Evolutionary conservation across 352 stramenopile species (phyloP).

Genomic region (Phytopythium oedochilum): DNA sequence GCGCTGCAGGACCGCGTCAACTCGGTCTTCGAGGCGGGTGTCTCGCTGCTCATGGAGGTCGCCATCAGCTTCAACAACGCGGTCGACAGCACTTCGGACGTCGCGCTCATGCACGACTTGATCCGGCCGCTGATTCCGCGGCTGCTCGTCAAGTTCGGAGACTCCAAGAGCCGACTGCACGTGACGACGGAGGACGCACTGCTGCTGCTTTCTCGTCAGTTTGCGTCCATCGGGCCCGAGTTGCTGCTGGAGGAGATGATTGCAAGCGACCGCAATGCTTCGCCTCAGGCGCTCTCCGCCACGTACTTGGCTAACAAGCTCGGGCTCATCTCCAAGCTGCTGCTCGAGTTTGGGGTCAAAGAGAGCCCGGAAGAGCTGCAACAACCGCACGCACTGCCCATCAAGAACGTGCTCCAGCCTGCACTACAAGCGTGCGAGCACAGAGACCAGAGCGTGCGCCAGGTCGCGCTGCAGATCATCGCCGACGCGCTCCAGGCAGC

Average conservation of each 20-base stretch:
- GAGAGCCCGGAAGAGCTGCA: slow-evolving; percentile 21
- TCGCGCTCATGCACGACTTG: slow-evolving; percentile 39
- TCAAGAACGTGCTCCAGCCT: slow-evolving; percentile 68
- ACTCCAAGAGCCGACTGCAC: slow-evolving; percentile 68
- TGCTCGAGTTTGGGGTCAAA: slow-evolving; percentile 74
- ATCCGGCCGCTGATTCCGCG: slow-evolving; percentile 64
- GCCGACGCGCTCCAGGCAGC: slow-evolving; percentile 56
- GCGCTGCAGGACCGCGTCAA: slow-evolving; percentile 76
- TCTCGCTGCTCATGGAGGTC: slow-evolving; percentile 70
- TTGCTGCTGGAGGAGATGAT: slow-evolving; percentile 80
- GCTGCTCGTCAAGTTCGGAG: slow-evolving; percentile 68
- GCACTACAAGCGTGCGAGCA: slow-evolving; percentile 69
- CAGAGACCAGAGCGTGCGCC: slow-evolving; percentile 62
- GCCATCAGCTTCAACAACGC: slow-evolving; percentile 46
- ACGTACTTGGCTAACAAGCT: slow-evolving; percentile 74
- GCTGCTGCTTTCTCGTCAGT: slow-evolving; percentile 60
- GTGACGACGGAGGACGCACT: slow-evolving; percentile 72
- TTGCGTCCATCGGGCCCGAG: slow-evolving; percentile 45
- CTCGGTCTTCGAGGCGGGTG: slow-evolving; percentile 66
- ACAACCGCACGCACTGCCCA: slow-evolving; percentile 19
- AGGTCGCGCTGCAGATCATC: slow-evolving; percentile 66
- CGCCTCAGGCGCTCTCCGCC: slow-evolving; percentile 39
- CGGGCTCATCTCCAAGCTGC: slow-evolving; percentile 58
- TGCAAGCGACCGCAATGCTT: slow-evolving; percentile 53
- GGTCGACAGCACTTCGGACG: slow-evolving; percentile 12